Evolutionary conservation across 202 grass and related monocot genomes (phyloP), one percentile per base, ranked within the genome.

Genomic region (Eragrostis tef): DNA sequence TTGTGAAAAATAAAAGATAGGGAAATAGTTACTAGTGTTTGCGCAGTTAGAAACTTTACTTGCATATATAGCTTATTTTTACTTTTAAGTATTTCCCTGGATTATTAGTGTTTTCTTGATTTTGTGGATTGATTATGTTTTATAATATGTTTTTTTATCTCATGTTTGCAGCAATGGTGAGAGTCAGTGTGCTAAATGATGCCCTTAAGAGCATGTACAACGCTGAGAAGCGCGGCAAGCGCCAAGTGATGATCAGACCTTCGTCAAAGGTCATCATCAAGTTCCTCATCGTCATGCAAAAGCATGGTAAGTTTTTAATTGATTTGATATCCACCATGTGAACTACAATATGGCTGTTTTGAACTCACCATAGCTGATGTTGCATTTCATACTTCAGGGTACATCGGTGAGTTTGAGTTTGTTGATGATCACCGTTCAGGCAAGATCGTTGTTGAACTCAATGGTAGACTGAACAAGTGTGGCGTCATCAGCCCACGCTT

Each of bases 231-330:
- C n/a, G 51, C 27, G 85, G 78, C 22, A 90, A 83, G 81, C 47
- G 73, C 53, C 87, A 90, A 73, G 78, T 87, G 45, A 86, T 81
- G 79, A 78, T 86, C n/a, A 85, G 70, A 0, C 68, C 74, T 22
- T 90, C 78, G 3, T 90, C 87, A 9, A 90, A 90, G 81, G 73
- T 80, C 73, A 90, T 83, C 47, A 84, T 86, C 42, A 89, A 86
- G 86, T 92, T 92, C 69, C 86, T 92, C 66, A 46, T 87, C 14
- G 80, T 89, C 24, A 89, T 92, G 80, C 87, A 84, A 42, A 92
- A 85, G 83, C 87, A 92, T 43, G 77, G 71, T 87, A 59, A 47
- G 51, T 77, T 73, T 71, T 0, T 5, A 17, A 41, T 87, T 15
- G 20, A 27, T 17, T 63, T 29, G 60, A 54, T 83, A 44, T 1